A percentile compares a stretch with the other conserved stretches of the same genome.
Evolutionary conservation across 2,329 filamentous ascomycete species (phyloP).

Genomic region (Alternaria tenuissima): DNA sequence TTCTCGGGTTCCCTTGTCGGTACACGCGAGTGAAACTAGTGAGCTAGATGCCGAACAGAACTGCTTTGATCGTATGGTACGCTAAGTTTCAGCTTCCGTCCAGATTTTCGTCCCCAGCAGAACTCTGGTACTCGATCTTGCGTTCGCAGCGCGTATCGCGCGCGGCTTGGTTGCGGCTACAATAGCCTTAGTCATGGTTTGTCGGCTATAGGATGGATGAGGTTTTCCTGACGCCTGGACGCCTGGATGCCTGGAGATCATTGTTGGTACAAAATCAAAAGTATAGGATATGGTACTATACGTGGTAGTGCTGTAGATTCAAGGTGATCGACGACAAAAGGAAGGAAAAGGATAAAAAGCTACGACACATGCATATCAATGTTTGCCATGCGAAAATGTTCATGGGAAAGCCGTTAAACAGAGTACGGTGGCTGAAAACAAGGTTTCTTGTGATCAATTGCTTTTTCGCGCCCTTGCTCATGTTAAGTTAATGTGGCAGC

Average conservation of each 20-base stretch:
- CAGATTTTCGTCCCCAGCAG: not conserved
- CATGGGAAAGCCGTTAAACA: not conserved
- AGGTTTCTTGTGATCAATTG: not conserved
- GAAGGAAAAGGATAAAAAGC: not conserved
- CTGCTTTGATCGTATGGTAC: not conserved
- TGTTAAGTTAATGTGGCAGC: not conserved
- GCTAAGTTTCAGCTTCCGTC: constrained; percentile 5
- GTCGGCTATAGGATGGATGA: not conserved
- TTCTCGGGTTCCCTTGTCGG: not conserved
- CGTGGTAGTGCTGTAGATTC: not conserved
- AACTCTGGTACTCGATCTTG: not conserved
- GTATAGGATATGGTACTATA: not conserved
- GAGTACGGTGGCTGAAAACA: not conserved
- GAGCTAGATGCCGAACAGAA: not conserved
- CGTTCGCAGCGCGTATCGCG: not conserved
- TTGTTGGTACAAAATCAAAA: not conserved
- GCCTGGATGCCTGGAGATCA: not conserved
- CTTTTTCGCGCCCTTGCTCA: not conserved
- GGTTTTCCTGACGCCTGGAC: not conserved
- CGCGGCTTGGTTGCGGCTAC: not conserved
- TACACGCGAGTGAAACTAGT: not conserved
- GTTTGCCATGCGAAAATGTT: not conserved
- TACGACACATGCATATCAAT: not conserved
- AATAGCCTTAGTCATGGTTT: not conserved
- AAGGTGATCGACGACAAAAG: not conserved